Base-by-base conservation (phyloP, 2,329 filamentous ascomycete genomes). In the Mycosphaerella sp. region DNA sequence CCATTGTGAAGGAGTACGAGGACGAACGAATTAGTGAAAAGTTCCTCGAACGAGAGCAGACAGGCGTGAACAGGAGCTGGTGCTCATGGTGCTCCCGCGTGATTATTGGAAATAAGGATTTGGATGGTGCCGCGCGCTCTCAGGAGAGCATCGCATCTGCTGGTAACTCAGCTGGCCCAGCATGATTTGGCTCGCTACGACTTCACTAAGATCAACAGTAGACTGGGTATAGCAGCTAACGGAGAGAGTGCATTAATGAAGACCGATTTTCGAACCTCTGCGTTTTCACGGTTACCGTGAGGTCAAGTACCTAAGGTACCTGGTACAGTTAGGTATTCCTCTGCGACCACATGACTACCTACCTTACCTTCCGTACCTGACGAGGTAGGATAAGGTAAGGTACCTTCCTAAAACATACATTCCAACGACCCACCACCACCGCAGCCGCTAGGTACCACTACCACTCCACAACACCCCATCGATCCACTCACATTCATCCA, bases 1-100 rank as follows among this genome's bases (percentile, higher is more conserved):
- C 86, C 4, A 89, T 86, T 58, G 92, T 96, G 10, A 86, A 86
- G 58, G 89, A 95, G 68, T 90, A 85, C 73, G 86, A 88, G 60
- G 89, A 92, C 66, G 89, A 95, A 71, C 79, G 80, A 53, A 79
- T 79, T 36, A 77, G 78, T 6, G 82, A 82, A 4, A 77, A 79
- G 54, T 85, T 86, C 61, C 74, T 96, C 26, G 78, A 78, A 12
- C 75, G 85, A 23, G 92, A 97, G 71, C 79, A 84, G 51, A 76
- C 76, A 11, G 87, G 88, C 0, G 71, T 73, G 46, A 77, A 83
- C 53, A 79, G 91, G 57, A 90, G 87, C 67, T 95, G 89, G 89
- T 97, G 91, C 70, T 89, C 87, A 0, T 96, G 92, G 91, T 97
- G 92, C 69, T 82, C 79, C 69, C 78, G 89, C 57, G 64, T 69